These are phyloP conservation scores for Linnemannia zychae DNA, from an alignment of 192 early-diverging fungal species.

Conservation along the genomic window DNA sequence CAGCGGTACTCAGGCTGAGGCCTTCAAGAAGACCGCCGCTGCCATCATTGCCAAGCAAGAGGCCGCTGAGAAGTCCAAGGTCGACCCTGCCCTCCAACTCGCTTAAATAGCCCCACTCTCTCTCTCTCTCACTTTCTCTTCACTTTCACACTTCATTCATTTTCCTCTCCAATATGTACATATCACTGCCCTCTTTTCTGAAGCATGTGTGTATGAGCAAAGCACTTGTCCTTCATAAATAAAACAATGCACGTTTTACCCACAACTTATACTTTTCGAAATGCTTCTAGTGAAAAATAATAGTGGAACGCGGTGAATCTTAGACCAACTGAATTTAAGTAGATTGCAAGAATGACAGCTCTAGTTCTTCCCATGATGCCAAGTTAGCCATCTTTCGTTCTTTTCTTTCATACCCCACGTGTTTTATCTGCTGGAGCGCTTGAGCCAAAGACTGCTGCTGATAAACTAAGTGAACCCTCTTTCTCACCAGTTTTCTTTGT, in stretches of 20 bases:
- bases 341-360: too few relatives aligned
- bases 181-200: background rate
- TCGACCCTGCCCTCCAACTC: slow-evolving; percentile 10
- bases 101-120: slow-evolving; percentile 12
- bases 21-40: slow-evolving; percentile 31
- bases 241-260: background rate
- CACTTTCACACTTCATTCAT: background rate
- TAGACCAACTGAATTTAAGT: too few relatives aligned
- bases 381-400: too few relatives aligned
- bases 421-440: too few relatives aligned
- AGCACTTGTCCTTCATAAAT: background rate
- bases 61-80: slow-evolving; percentile 31
- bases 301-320: too few relatives aligned
- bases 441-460: too few relatives aligned
- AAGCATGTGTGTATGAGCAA: background rate
- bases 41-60: slow-evolving; percentile 52
- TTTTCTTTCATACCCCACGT: too few relatives aligned
- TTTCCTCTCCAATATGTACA: background rate
- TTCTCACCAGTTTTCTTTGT: too few relatives aligned
- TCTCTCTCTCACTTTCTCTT: too few relatives aligned
- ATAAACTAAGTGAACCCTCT: too few relatives aligned
- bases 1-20: slow-evolving; percentile 45
- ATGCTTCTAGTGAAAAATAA: too few relatives aligned
- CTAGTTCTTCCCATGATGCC: too few relatives aligned
- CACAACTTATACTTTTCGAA: background rate